phyloP scores from a whole-genome alignment of 78 protist species.

The Acrasis kona region DNA sequence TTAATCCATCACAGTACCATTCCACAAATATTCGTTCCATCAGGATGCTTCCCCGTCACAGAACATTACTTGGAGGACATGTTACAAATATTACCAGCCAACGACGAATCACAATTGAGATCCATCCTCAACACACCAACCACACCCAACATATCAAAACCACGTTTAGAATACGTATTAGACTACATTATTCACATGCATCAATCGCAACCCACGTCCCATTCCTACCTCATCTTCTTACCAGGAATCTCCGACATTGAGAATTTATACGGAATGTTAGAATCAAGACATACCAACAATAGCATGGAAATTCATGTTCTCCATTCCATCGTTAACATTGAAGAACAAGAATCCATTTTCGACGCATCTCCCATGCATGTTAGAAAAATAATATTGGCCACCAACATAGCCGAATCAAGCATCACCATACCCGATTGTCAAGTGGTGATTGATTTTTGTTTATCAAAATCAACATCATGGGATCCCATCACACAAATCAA shows the following conservation, averaged over 20 bases:
- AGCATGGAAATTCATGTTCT: neutral
- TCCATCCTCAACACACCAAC: too few relatives aligned
- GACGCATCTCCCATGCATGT: neutral
- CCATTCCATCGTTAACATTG: constrained; percentile 3
- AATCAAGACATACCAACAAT: neutral
- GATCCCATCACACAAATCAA: neutral
- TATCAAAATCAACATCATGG: too few relatives aligned
- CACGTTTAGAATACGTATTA: too few relatives aligned
- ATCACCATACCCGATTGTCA: constrained; percentile 16
- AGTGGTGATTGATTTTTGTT: constrained; percentile 10
- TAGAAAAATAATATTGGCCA: constrained; percentile 4
- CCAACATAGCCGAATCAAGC: constrained; percentile 19
- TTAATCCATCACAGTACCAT: too few relatives aligned
- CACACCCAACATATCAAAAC: too few relatives aligned
- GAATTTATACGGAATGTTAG: neutral
- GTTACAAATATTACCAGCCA: too few relatives aligned
- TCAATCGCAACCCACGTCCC: too few relatives aligned
- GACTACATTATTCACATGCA: too few relatives aligned
- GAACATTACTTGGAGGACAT: too few relatives aligned
- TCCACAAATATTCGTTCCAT: too few relatives aligned
- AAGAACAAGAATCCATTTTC: neutral
- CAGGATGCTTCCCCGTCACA: too few relatives aligned
- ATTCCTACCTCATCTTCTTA: constrained; percentile 56
- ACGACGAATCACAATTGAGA: too few relatives aligned
- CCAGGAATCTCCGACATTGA: constrained; percentile 68